A percentile compares a stretch with the other conserved stretches of the same genome.
phyloP scores from a whole-genome alignment of 768 basidiomycete genomes.

The Hypholoma sublateritium region DNA sequence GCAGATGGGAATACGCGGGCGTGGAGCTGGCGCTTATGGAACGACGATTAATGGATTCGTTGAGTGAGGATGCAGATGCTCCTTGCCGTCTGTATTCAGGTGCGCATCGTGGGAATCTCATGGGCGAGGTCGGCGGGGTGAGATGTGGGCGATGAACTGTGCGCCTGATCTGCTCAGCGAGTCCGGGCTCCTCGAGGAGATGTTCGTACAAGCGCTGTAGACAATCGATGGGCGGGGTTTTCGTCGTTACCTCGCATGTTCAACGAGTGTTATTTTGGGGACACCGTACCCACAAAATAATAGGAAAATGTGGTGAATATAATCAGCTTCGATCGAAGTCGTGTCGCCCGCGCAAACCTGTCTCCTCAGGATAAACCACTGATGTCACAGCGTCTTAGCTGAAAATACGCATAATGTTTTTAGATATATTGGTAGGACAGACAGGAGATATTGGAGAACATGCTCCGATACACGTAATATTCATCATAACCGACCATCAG shows the following conservation, averaged over 20 bases:
- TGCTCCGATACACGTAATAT: too few species aligned
- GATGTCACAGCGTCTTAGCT: too few species aligned
- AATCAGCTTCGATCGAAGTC: too few species aligned
- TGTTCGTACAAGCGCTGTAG: not conserved
- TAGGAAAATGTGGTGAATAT: too few species aligned
- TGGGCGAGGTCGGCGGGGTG: not conserved
- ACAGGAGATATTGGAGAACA: too few species aligned
- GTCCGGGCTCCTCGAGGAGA: not conserved
- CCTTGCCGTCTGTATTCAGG: not conserved
- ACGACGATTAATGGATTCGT: not conserved
- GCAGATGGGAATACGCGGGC: not conserved
- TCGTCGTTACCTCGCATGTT: not conserved
- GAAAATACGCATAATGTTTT: too few species aligned
- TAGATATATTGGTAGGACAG: too few species aligned
- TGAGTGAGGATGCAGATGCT: not conserved
- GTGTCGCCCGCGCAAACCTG: too few species aligned
- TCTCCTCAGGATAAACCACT: too few species aligned
- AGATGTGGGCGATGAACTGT: not conserved
- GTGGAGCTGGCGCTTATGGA: not conserved
- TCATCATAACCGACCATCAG: too few species aligned
- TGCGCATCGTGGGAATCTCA: not conserved
- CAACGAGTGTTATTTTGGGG: not conserved
- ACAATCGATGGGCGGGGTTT: not conserved
- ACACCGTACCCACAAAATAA: too few species aligned
- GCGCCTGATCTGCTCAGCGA: not conserved